These are phyloP conservation scores for Elaeagnus macrophylla DNA, from an alignment of 306 rosid genomes.

Conservation along the genomic window DNA sequence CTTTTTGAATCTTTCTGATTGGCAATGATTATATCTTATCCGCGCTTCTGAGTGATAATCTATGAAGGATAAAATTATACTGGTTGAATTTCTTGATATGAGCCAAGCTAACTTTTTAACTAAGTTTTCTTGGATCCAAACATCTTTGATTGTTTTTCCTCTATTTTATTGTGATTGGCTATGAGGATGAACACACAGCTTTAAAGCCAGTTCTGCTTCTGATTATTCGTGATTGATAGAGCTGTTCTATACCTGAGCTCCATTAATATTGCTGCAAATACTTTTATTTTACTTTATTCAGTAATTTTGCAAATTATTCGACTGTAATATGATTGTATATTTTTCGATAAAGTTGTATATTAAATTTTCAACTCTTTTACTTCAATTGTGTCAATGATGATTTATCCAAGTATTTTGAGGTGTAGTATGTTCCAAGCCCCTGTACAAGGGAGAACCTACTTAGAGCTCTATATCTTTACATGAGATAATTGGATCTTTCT, in stretches of 20 bases:
- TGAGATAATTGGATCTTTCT: constrained; percentile 3
- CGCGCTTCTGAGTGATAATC: constrained; percentile 56
- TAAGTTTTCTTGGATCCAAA: neutral
- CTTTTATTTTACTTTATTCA: too few relatives aligned
- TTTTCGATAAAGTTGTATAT: rapidly evolving
- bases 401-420: neutral
- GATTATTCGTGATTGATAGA: constrained; percentile 64
- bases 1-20: neutral
- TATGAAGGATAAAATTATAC: constrained; percentile 35
- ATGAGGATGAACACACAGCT: constrained; percentile 67
- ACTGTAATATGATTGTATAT: rapidly evolving
- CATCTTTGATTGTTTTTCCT: neutral
- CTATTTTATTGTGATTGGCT: constrained; percentile 15
- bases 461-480: neutral
- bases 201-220: constrained; percentile 98
- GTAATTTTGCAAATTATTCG: too few relatives aligned
- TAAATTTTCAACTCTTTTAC: too few relatives aligned
- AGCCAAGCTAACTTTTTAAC: constrained; percentile 19
- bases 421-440: constrained; percentile 6
- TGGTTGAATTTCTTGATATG: constrained; percentile 89
- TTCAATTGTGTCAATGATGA: constrained; percentile 11
- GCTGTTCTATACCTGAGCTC: constrained; percentile 70
- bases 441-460: constrained; percentile 19
- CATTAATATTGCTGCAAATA: too few relatives aligned
- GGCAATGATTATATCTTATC: constrained; percentile 37